Evolutionary conservation across 257 asterid genomes (phyloP), one percentile per base, ranked within the genome.

Genomic region (Datura wrightii): DNA sequence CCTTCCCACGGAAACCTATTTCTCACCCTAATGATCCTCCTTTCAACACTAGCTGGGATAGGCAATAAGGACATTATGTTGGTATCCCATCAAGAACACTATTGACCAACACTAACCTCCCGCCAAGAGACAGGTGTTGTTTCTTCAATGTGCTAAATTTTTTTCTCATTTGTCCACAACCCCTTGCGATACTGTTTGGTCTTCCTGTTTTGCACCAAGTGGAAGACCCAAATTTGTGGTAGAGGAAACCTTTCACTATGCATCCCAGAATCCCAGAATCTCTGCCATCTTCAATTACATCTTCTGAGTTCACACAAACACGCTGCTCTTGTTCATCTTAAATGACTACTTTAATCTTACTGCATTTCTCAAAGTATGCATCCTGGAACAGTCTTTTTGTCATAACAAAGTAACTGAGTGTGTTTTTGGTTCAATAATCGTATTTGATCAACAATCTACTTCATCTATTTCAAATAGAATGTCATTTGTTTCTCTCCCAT

Each of bases 381-480:
- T 42, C 55, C 42, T 42, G 2, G 55, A 24, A 41, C 41, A 41
- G 55, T 15, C 55, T 70, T 42, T 42, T 70, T 42, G 55, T 70
- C 18, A 18, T 70, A 19, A 16, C 79, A 42, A 70, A 42, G 55
- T 70, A 70, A 70, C 53, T 70, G 37, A 34, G 2, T 42, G 55
- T n/a, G 79, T 41, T 18, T 70, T 70, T 70, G 18, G 79, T 70
- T 70, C 79, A 42, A n/a, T 46, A 70, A 37, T 11, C 15, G 7
- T 42, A 42, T 4, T 70, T 5, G 55, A 42, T 60, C 18, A 42
- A 42, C 55, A 70, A n/a, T 70, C 37, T 42, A 42, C 37, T 70
- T 70, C 79, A 70, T 70, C 55, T 19, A 7, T 42, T 42, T 70
- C 55, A 70, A 70, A 42, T 70, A 42, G 55, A 70, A 70, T 70